Base-by-base conservation (phyloP, 2,329 filamentous ascomycete genomes). In the Claviceps sp. region DNA sequence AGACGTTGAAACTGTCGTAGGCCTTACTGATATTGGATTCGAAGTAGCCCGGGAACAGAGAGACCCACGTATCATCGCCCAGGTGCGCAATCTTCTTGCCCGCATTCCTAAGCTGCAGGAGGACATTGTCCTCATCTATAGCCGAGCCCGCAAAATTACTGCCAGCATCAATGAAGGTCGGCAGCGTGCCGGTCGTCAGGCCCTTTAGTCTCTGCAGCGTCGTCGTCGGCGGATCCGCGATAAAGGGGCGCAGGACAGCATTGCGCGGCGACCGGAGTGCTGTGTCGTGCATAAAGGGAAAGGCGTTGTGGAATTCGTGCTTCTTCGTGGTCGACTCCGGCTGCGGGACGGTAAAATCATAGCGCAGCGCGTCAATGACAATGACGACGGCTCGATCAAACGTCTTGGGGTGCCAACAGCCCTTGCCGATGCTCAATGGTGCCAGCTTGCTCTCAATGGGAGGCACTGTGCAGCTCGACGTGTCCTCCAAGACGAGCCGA, bases 1-100 rank as follows among this genome's bases (percentile, higher is more conserved):
- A 96, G 6, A 97, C 93, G 63, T 97, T 96, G 71, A 98, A 95
- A 55, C 91, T 97, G 65, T 97, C 91, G 66, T 95, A 98, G 0
- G 93, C 81, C 59, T 77, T 81, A 59, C 90, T 95, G 52, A 96
- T 80, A 52, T 91, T 86, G 8, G 82, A 72, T 65, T 95, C 84
- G 61, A 98, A 98, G 66, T 94, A 89, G n/a, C 78, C 87, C 0
- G 93, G 93, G 64, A 97, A 98, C 16, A 98, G 73, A 44, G 88
- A 78, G 58, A 89, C 86, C 93, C 93, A 98, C 4, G 93, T 98
- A 68, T 98, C 91, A 65, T 98, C 93, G n/a, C 93, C 93, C 40
- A 98, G 72, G 62, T 98, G 94, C 5, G 90, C 93, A 58, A 98
- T 80, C 57, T 78, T 86, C 73, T 88, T 70, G 67, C 79, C 62